Conservation (phyloP, 495 filamentous ascomycete species). For the Aspergillus egyptiacus region DNA sequence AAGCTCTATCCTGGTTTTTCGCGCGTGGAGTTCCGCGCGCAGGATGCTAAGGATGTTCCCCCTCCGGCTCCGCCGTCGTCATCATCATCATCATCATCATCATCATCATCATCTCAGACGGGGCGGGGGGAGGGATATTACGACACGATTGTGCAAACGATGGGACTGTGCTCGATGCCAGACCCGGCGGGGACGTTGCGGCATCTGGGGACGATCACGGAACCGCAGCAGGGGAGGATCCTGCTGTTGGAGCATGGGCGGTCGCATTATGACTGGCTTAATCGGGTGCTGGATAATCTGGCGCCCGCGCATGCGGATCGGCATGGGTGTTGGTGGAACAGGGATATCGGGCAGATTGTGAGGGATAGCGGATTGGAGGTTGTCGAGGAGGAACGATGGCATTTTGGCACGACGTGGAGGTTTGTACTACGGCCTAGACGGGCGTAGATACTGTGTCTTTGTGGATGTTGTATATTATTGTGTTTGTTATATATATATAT, state of each 20-base stretch:
- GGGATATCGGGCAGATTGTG: constrained; percentile 78
- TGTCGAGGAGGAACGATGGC: constrained; percentile 59
- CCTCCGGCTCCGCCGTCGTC: constrained; percentile 1
- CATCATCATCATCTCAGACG: neutral
- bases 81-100: neutral
- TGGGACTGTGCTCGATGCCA: constrained; percentile 83
- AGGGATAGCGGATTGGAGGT: constrained; percentile 77
- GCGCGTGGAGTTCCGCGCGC: constrained; percentile 38
- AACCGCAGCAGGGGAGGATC: constrained; percentile 58
- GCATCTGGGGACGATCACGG: constrained; percentile 37
- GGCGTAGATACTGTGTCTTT: neutral
- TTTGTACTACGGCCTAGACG: constrained; percentile 50
- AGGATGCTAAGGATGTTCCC: constrained; percentile 30
- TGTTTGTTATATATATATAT: neutral
- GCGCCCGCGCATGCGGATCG: constrained; percentile 72
- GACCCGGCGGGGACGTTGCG: constrained; percentile 64
- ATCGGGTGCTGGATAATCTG: constrained; percentile 67
- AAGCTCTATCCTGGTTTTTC: constrained; percentile 41
- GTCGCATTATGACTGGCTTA: constrained; percentile 69
- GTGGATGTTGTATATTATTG: neutral
- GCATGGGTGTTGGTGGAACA: constrained; percentile 97
- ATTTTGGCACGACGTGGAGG: constrained; percentile 73
- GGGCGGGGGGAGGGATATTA: constrained; percentile 36
- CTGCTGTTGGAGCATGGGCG: constrained; percentile 88
- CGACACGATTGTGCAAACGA: constrained; percentile 87